phyloP scores from a whole-genome alignment of 805 yeast species.

The Pichia nanzhaoensis region DNA sequence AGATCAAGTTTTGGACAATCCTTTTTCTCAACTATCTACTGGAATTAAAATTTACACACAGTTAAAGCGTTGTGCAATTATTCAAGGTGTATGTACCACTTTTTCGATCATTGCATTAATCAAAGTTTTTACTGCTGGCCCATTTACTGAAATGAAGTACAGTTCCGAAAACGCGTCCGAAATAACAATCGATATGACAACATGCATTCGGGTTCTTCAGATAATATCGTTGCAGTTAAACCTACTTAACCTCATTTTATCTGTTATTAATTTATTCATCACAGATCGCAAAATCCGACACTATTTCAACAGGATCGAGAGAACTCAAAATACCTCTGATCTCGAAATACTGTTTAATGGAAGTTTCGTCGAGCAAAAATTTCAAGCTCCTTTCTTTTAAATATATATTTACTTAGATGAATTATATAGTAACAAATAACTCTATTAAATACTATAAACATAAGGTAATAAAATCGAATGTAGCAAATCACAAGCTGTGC shows the following conservation, averaged over 20 bases:
- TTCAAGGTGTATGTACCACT: constrained; percentile 17
- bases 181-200: constrained; percentile 7
- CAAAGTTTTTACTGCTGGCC: constrained; percentile 13
- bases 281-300: constrained; percentile 21
- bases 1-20: constrained; percentile 22
- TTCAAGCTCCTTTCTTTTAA: constrained; percentile 19
- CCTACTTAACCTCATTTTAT: constrained; percentile 16
- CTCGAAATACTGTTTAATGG: constrained; percentile 2
- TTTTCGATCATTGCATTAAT: constrained; percentile 22
- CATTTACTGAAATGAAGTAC: constrained; percentile 4
- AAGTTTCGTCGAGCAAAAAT: constrained; percentile 14
- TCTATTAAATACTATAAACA: no score
- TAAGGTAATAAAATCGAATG: no score
- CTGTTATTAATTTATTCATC: constrained; percentile 20
- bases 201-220: constrained; percentile 17
- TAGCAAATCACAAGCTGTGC: no score
- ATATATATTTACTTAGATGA: no score
- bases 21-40: constrained; percentile 20
- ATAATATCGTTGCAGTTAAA: constrained; percentile 20
- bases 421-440: no score
- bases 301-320: constrained; percentile 23
- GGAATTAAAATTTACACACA: constrained; percentile 22
- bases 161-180: background rate
- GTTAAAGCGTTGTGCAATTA: constrained; percentile 15
- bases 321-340: constrained; percentile 12